Conservation (phyloP, 176 grass and related monocot genomes). For the Avena sativa region DNA sequence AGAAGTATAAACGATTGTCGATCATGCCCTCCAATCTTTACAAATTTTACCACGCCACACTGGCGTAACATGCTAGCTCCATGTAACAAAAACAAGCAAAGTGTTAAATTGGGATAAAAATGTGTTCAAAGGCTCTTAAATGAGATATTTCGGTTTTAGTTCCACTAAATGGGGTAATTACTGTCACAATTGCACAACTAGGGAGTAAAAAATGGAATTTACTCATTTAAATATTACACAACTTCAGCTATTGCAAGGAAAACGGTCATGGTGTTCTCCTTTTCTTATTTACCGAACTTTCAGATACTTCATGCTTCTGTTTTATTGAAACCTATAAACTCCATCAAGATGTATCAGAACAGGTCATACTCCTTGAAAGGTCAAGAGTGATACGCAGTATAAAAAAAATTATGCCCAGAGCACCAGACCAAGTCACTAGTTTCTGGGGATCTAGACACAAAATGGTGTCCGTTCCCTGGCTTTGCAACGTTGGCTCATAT, state of each 20-base stretch:
- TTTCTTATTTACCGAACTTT: constrained; percentile 5
- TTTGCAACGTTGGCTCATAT: neutral
- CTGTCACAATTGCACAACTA: too few relatives aligned
- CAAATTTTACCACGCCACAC: too few relatives aligned
- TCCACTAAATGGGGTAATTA: too few relatives aligned
- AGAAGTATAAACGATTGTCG: too few relatives aligned
- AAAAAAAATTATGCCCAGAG: neutral
- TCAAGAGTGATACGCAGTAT: neutral
- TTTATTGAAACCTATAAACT: neutral
- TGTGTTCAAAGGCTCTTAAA: too few relatives aligned
- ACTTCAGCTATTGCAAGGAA: neutral
- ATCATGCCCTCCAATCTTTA: too few relatives aligned
- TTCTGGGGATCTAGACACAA: neutral
- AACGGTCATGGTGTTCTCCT: neutral
- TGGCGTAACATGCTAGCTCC: too few relatives aligned
- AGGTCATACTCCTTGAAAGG: neutral
- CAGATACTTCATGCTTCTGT: neutral
- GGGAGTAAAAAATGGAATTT: too few relatives aligned
- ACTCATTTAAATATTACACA: neutral
- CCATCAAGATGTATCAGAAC: neutral
- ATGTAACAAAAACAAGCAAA: too few relatives aligned
- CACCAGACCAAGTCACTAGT: neutral
- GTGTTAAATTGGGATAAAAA: too few relatives aligned
- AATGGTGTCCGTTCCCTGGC: neutral
- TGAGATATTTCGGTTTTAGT: too few relatives aligned